Evolutionary conservation across 495 filamentous ascomycete species (phyloP).

Genomic region (Viridothelium virens): DNA sequence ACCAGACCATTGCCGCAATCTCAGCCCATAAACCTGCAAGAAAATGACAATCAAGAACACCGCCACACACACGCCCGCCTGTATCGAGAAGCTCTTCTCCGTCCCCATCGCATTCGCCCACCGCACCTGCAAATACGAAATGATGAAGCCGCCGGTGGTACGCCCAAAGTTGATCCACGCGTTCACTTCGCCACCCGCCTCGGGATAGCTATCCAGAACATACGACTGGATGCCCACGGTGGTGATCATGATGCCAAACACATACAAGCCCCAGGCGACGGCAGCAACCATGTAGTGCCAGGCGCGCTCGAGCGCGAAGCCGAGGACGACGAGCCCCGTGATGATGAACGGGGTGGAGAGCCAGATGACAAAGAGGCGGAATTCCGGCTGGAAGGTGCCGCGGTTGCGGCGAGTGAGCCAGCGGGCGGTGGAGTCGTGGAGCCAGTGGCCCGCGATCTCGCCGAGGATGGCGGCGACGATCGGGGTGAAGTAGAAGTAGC

Average conservation of each 20-base stretch:
- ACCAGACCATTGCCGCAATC: conserved; percentile 29
- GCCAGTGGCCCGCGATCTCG: conserved; percentile 50
- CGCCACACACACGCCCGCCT: conserved; percentile 40
- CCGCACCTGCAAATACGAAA: conserved; percentile 44
- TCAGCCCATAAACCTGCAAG: conserved; percentile 43
- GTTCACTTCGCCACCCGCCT: conserved; percentile 31
- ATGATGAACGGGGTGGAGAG: conserved; percentile 46
- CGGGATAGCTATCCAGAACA: conserved; percentile 35
- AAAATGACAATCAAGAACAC: conserved; percentile 39
- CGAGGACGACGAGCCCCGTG: conserved; percentile 46
- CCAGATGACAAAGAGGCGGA: conserved; percentile 46
- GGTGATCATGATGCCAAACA: conserved; percentile 57
- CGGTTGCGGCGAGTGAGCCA: conserved; percentile 43
- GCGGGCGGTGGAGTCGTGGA: conserved; percentile 48
- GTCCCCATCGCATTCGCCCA: conserved; percentile 37
- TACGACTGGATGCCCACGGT: conserved; percentile 54
- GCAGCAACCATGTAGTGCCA: conserved; percentile 52
- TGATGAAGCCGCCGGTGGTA: conserved; percentile 39
- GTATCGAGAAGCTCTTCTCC: conserved; percentile 42
- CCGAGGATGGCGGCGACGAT: conserved; percentile 49
- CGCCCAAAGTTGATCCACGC: conserved; percentile 25
- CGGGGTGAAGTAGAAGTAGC: conserved; percentile 56
- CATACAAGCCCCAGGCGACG: conserved; percentile 49
- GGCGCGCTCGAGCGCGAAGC: conserved; percentile 45
- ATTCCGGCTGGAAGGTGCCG: conserved; percentile 53